Base-by-base conservation (phyloP, 2,329 filamentous ascomycete species). In the Penicillium sp. region DNA sequence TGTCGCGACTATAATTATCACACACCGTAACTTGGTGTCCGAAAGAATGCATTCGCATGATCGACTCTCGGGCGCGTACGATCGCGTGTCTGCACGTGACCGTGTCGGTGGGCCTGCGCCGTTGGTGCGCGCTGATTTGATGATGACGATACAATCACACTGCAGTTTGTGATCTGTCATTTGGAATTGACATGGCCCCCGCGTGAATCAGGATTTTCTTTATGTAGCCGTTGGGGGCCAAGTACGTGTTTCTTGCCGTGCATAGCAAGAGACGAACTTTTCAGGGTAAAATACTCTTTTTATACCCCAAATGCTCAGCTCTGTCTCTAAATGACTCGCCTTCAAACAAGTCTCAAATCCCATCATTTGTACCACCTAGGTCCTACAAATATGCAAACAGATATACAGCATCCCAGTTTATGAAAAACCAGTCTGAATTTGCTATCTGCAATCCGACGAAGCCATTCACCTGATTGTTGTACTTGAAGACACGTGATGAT, bases 21-120 rank as follows among this genome's bases (percentile, higher is more conserved):
- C 20, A 44, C 11, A 43, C 24, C 35, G 51, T 45, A 33, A 33
- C 6, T 38, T 38, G 40, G 27, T 18, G 27, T 24, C 41, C 46
- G 43, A 55, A 31, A 30, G 31, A 33, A 38, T n/a, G 33, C 13
- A 50, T 38, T 39, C 30, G 28, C n/a, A 27, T 20, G 30, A 36
- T 38, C 27, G 27, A 28, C 35, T n/a, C n/a, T n/a, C n/a, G 14
- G 33, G 39, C 43, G 50, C 56, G 58, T 53, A 54, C 42, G 33
- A 48, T 46, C 50, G 48, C 30, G 51, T 38, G 11, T 11, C 9
- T n/a, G 7, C 54, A 54, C 54, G 54, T 56, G 54, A 54, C 31
- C 44, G 44, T 18, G 22, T 36, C n/a, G 9, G 35, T 20, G 35
- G 35, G 35, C n/a, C 3, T 35, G 16, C 33, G 8, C 33, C 4